Evolutionary conservation across 169 alveolate genomes (phyloP).

Genomic region (Theileria sp.): DNA sequence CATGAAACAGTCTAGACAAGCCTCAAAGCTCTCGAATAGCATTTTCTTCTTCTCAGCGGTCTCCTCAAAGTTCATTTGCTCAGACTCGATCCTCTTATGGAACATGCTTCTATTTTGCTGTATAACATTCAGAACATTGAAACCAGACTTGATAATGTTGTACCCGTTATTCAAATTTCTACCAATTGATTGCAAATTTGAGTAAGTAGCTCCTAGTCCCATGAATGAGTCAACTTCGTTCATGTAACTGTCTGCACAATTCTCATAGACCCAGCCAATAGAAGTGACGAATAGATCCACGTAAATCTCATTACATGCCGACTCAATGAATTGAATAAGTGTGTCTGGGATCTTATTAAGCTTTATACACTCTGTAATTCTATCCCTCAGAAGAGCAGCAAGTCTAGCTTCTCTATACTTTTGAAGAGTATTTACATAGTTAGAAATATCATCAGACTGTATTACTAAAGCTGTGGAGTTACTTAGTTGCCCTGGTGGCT

Average conservation of each 20-base stretch:
- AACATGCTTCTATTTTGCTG: not conserved
- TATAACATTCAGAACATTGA: slow-evolving; percentile 29
- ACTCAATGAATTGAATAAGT: slow-evolving; percentile 34
- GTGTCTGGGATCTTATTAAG: slow-evolving; percentile 35
- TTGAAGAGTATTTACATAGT: slow-evolving; percentile 55
- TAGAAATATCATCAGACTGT: not conserved
- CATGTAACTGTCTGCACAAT: slow-evolving; percentile 64
- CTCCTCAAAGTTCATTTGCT: not conserved
- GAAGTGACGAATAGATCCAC: slow-evolving; percentile 71
- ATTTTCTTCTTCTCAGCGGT: slow-evolving; percentile 21
- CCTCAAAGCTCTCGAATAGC: slow-evolving; percentile 35
- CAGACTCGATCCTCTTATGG: not conserved
- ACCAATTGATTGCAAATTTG: slow-evolving; percentile 69
- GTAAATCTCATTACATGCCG: slow-evolving; percentile 51
- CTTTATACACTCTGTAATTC: slow-evolving; percentile 51
- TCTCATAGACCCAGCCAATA: slow-evolving; percentile 76
- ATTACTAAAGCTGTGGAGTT: not conserved
- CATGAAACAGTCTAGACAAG: slow-evolving; percentile 52
- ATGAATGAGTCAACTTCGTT: slow-evolving; percentile 72
- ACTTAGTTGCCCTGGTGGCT: not conserved
- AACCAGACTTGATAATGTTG: slow-evolving; percentile 51
- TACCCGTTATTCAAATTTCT: slow-evolving; percentile 61
- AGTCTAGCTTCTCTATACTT: slow-evolving; percentile 62
- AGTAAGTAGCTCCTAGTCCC: slow-evolving; percentile 74
- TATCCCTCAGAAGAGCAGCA: slow-evolving; percentile 60